Conservation (phyloP, 2,329 filamentous ascomycete species). For the Thermoascus crustaceus region DNA sequence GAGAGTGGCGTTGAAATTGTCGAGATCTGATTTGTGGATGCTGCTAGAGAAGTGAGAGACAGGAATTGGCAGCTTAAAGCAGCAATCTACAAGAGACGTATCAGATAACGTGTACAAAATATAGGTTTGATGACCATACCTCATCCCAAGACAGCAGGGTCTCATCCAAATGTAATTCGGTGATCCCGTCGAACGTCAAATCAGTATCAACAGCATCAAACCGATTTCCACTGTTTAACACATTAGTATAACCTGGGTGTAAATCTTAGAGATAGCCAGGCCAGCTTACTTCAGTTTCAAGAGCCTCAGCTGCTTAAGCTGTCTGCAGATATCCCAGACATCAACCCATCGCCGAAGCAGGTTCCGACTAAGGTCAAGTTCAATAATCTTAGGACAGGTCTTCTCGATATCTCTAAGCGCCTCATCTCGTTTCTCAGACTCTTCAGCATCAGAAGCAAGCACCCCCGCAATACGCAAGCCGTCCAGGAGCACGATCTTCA, state of each 20-base stretch:
- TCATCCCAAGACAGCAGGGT: constrained; percentile 60
- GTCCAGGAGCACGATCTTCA: constrained; percentile 77
- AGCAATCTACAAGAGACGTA: constrained; percentile 23
- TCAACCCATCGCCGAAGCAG: constrained; percentile 61
- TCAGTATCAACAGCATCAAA: constrained; percentile 36
- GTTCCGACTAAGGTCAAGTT: constrained; percentile 81
- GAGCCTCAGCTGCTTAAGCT: constrained; percentile 57
- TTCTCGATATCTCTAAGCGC: constrained; percentile 44
- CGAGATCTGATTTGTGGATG: constrained; percentile 31
- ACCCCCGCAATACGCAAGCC: constrained; percentile 53
- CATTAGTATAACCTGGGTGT: constrained; percentile 9
- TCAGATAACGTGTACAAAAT: constrained; percentile 9
- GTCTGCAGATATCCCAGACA: constrained; percentile 61
- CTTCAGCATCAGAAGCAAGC: constrained; percentile 17
- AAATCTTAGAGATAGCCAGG: constrained; percentile 3
- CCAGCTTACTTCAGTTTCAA: constrained; percentile 62
- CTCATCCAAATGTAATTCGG: constrained; percentile 58
- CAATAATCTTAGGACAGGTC: constrained; percentile 52
- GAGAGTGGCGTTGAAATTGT: constrained; percentile 22
- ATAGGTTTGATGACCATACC: constrained; percentile 35
- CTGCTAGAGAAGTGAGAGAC: constrained; percentile 24
- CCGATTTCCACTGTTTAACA: constrained; percentile 59
- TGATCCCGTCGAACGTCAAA: constrained; percentile 44
- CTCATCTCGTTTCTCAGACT: constrained; percentile 13
- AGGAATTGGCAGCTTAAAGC: constrained; percentile 27